Evolutionary conservation across 2,329 filamentous ascomycete genomes (phyloP), one percentile per base, ranked within the genome.

Genomic region (Ophiostoma ulmi): DNA sequence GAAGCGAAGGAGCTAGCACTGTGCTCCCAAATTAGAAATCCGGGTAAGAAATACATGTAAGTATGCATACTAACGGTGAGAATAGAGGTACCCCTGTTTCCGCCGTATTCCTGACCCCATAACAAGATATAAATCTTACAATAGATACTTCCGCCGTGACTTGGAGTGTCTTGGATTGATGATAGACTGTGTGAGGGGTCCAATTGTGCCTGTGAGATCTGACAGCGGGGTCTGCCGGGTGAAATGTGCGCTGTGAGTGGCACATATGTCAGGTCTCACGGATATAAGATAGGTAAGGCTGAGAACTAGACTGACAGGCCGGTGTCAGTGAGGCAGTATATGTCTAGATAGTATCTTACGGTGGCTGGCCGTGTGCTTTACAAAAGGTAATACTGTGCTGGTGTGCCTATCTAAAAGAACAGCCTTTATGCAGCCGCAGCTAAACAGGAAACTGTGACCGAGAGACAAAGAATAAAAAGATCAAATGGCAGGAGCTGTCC

Each of bases 211-310:
- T 64, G 61, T 38, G 38, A 17, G 61, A n/a, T 64, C 61, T 64
- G 17, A 64, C 70, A n/a, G 70, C 70, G 70, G 70, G 67, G 70
- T 69, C 65, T 44, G 36, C 70, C 35, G 69, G 64, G 48, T 64
- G 64, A 36, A 68, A 31, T 31, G 65, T 26, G 31, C 65, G 41
- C 69, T 63, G 64, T 39, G 55, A 70, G 64, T 70, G 48, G 69
- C 65, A 58, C 44, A 36, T 35, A 66, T 68, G 70, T 35, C 55
- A 39, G 63, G 69, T 70, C 70, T 68, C 70, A 58, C 58, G 17
- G 17, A 48, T 48, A 7, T 48, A 48, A 48, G 44, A 66, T 58
- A 71, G 35, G 70, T 71, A 71, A 69, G 70, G 70, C 70, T 71
- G 70, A 71, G 55, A 26, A n/a, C 39, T 14, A 58, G 52, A 26